Base-by-base conservation (phyloP, 371 early-diverging fungal species). In the Rhizopus delemar region DNA sequence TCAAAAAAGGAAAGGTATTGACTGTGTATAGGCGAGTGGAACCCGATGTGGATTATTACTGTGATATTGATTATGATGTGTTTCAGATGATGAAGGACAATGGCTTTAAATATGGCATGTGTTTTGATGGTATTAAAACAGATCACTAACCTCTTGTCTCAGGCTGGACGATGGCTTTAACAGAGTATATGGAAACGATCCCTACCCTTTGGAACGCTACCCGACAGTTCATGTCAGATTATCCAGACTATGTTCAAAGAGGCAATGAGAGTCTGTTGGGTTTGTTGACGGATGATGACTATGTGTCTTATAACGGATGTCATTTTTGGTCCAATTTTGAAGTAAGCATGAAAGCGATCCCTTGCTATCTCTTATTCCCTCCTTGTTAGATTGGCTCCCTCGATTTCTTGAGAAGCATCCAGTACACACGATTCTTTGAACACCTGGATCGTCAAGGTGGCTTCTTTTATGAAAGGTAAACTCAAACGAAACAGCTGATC, bases 381-480 rank as follows among this genome's bases (percentile, higher is more conserved):
- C n/a, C n/a, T n/a, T n/a, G 31, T 0, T 50, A 95, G 77, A 94
- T 97, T 60, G 96, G 84, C 11, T 82, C 83, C 33, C 73, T 97
- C 56, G 81, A 88, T 8, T 88, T 95, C 57, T 88, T 88, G 46
- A 84, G 94, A 62, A 82, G 83, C 56, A 72, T 85, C 31, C 73
- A 72, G 13, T 96, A 97, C 70, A 55, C 75, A 39, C 82, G 86
- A 32, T 95, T 82, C 64, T 96, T 98, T 66, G 75, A 91, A 9
- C 80, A 81, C 56, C 73, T 98, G 36, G 97, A 98, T 73, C 54
- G 69, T 36, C 57, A 80, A 5, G 94, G 94, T 3, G 95, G 90
- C 5, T 98, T 98, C 71, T 98, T 90, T 68, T 97, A 96, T 68
- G 99, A 98, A 68, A 80, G 93, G 80, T 78, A 66, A 46, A n/a